Conservation (phyloP, 2,329 filamentous ascomycete genomes). For the Fusarium secorum region DNA sequence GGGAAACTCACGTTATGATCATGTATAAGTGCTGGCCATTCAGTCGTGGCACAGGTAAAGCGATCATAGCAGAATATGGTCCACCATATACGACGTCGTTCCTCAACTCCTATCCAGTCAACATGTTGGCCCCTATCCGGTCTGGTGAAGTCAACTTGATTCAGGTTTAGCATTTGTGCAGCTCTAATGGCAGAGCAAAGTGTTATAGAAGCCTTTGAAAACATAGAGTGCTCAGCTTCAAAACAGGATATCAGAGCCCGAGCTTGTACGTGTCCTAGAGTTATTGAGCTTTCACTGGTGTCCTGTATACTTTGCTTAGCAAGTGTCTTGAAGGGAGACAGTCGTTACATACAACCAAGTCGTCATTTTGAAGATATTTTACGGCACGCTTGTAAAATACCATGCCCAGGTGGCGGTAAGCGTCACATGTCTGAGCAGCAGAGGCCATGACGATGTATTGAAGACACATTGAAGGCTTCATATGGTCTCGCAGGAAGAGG, state of each 20-base stretch:
- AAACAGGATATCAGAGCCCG: conserved; percentile 10
- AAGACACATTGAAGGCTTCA: conserved; percentile 17
- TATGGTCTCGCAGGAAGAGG: not conserved
- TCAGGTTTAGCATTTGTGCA: conserved; percentile 3
- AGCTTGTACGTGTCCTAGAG: conserved; percentile 5
- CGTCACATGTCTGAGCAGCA: conserved; percentile 1
- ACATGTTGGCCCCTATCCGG: fast-evolving
- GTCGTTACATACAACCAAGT: not conserved
- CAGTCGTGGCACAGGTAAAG: conserved; percentile 15
- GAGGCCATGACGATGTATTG: conserved; percentile 20
- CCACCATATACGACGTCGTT: conserved; percentile 18
- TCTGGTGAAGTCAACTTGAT: not conserved
- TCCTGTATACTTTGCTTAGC: not conserved
- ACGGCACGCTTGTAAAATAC: not conserved
- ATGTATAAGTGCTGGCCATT: conserved; percentile 14
- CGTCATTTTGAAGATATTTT: not conserved
- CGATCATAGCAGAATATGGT: conserved; percentile 22
- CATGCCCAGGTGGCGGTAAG: not conserved
- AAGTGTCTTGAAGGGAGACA: not conserved
- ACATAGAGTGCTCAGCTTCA: conserved; percentile 18
- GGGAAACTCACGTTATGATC: not conserved
- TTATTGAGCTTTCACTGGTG: not conserved
- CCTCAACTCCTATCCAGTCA: conserved; percentile 10
- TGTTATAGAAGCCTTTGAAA: conserved; percentile 18
- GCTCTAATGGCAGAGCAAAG: conserved; percentile 1